A percentile compares a stretch with the other conserved stretches of the same genome.
Evolutionary conservation across 1,284 basidiomycete species (phyloP).

Genomic region (Naganishia liquefaciens): DNA sequence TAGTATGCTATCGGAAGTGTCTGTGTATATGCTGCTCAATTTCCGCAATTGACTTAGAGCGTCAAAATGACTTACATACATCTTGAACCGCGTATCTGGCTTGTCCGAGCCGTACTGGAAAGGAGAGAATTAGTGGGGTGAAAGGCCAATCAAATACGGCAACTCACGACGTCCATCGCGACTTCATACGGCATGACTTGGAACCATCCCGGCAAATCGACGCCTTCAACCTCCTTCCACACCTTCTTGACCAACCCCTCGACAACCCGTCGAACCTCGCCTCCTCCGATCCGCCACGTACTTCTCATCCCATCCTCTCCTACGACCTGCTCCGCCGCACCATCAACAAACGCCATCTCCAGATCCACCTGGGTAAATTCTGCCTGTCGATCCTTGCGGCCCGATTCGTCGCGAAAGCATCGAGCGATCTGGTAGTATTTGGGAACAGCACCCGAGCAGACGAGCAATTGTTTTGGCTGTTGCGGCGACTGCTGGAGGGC

Average conservation of each 20-base stretch:
- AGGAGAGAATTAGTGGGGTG: constrained; percentile 23
- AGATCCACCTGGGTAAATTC: constrained; percentile 97
- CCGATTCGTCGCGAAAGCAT: constrained; percentile 94
- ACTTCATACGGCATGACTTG: constrained; percentile 79
- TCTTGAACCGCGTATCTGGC: constrained; percentile 82
- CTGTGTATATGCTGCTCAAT: constrained; percentile 28
- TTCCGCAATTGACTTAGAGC: too few species aligned
- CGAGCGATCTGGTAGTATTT: constrained; percentile 89
- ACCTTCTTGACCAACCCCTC: constrained; percentile 71
- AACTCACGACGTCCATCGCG: constrained; percentile 75
- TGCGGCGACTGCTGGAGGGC: constrained; percentile 92
- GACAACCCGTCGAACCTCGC: constrained; percentile 71
- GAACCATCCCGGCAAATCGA: constrained; percentile 65
- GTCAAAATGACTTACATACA: constrained; percentile 64
- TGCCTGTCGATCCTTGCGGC: constrained; percentile 88
- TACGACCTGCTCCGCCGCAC: constrained; percentile 52
- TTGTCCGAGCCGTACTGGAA: constrained; percentile 88
- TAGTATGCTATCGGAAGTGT: constrained; percentile 54
- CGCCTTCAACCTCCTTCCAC: constrained; percentile 66
- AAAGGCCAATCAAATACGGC: neutral
- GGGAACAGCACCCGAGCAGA: constrained; percentile 85
- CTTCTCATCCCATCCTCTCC: constrained; percentile 45
- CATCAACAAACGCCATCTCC: constrained; percentile 92
- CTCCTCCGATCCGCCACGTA: constrained; percentile 79
- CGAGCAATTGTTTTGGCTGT: constrained; percentile 90